A percentile compares a stretch with the other conserved stretches of the same genome.
Evolutionary conservation across 805 yeast genomes (phyloP).

Genomic region (Babjeviella inositovora): DNA sequence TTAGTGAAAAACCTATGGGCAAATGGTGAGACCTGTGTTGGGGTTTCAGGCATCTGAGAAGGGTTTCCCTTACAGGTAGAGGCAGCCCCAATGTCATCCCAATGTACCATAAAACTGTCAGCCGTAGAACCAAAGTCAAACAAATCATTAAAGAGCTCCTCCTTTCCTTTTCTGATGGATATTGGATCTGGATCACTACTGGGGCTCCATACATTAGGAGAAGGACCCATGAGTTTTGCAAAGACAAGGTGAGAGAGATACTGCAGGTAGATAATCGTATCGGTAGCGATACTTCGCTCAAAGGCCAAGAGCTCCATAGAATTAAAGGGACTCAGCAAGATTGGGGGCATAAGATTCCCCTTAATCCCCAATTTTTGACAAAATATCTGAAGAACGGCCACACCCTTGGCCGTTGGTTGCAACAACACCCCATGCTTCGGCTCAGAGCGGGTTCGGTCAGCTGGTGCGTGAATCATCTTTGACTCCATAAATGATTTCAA

Average conservation of each 20-base stretch:
- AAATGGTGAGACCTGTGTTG: conserved; percentile 39
- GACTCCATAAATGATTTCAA: conserved; percentile 39
- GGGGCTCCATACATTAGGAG: conserved; percentile 60
- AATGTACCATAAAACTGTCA: conserved; percentile 2
- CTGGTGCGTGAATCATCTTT: conserved; percentile 57
- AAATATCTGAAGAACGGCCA: conserved; percentile 48
- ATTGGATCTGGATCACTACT: conserved; percentile 30
- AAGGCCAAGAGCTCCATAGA: conserved; percentile 57
- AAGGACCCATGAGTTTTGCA: conserved; percentile 40
- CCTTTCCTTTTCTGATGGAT: too few relatives aligned
- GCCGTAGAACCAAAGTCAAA: conserved; percentile 4
- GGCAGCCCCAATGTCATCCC: conserved; percentile 12
- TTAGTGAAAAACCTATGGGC: conserved; percentile 69
- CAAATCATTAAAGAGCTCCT: conserved; percentile 2
- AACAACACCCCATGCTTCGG: conserved; percentile 25
- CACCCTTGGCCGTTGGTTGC: conserved; percentile 90
- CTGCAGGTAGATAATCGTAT: conserved; percentile 42
- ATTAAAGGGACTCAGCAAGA: conserved; percentile 44
- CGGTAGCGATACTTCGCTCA: conserved; percentile 45
- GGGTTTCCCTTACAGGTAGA: conserved; percentile 4
- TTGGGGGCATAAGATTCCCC: conserved; percentile 16
- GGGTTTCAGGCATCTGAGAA: too few relatives aligned
- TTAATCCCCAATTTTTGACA: conserved; percentile 39
- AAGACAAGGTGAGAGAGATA: conserved; percentile 54
- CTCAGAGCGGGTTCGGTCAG: conserved; percentile 44